These are phyloP conservation scores for Beauveria caledonica DNA, from an alignment of 2,329 filamentous ascomycete species.

Conservation along the genomic window DNA sequence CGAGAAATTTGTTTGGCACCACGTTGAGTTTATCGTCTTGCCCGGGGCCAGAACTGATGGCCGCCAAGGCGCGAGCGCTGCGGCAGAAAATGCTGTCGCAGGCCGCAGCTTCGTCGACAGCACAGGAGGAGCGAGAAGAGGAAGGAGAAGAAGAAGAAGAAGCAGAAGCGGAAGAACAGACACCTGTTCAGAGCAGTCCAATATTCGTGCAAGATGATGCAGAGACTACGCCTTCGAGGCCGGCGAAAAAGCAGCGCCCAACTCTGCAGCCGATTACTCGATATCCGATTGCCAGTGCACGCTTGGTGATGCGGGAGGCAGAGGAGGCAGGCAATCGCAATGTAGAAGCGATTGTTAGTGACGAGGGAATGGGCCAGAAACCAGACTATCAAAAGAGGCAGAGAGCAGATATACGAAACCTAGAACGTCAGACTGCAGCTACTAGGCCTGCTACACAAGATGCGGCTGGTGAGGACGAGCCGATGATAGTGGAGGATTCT, in stretches of 20 bases:
- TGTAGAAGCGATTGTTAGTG: neutral
- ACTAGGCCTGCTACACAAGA: neutral
- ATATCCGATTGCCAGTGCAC: neutral
- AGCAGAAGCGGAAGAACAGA: neutral
- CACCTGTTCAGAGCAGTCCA: neutral
- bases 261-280: neutral
- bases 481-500: neutral
- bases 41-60: conserved; percentile 11
- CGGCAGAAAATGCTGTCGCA: conserved; percentile 17
- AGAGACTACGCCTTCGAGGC: neutral
- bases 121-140: neutral
- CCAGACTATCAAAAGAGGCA: neutral
- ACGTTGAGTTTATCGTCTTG: conserved; percentile 23
- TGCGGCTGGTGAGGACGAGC: neutral
- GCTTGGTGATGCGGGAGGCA: neutral
- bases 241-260: neutral
- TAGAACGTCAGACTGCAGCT: neutral
- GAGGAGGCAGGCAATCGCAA: neutral
- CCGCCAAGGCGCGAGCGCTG: conserved; percentile 14
- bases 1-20: conserved; percentile 28
- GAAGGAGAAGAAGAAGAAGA: neutral
- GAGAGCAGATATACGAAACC: neutral
- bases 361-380: neutral
- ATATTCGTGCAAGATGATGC: neutral
- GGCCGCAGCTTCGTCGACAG: neutral